phyloP scores from a whole-genome alignment of 257 asterid species.

The Rauvolfia tetraphylla region DNA sequence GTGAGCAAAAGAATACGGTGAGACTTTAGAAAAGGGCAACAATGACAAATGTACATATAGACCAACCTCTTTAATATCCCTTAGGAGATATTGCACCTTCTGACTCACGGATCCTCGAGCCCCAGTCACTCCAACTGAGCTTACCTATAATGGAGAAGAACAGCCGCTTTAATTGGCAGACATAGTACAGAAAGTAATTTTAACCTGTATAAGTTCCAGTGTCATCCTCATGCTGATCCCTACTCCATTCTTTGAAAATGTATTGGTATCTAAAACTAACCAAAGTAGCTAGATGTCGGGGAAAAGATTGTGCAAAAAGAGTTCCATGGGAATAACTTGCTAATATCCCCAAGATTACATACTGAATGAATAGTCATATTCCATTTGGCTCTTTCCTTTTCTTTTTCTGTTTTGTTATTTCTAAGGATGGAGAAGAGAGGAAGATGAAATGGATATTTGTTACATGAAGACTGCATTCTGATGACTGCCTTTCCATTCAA shows the following conservation, averaged over 20 bases:
- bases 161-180: slow-evolving; percentile 6
- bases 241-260: background rate
- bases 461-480: background rate
- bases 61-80: slow-evolving; percentile 74
- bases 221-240: background rate
- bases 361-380: background rate
- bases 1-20: background rate
- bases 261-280: background rate
- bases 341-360: background rate
- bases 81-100: slow-evolving; percentile 63
- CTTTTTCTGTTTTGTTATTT: background rate
- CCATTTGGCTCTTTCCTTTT: background rate
- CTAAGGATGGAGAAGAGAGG: background rate
- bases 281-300: background rate
- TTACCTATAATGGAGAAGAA: slow-evolving; percentile 47
- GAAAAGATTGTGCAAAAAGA: background rate
- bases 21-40: background rate
- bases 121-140: slow-evolving; percentile 88
- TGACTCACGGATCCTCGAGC: slow-evolving; percentile 68
- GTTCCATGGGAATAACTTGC: background rate
- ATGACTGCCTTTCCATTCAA: background rate
- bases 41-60: background rate
- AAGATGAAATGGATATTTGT: background rate
- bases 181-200: background rate
- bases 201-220: background rate